These are phyloP conservation scores for Rutidosis leptorrhynchoides DNA, from an alignment of 129 eudicot species.

Conservation along the genomic window DNA sequence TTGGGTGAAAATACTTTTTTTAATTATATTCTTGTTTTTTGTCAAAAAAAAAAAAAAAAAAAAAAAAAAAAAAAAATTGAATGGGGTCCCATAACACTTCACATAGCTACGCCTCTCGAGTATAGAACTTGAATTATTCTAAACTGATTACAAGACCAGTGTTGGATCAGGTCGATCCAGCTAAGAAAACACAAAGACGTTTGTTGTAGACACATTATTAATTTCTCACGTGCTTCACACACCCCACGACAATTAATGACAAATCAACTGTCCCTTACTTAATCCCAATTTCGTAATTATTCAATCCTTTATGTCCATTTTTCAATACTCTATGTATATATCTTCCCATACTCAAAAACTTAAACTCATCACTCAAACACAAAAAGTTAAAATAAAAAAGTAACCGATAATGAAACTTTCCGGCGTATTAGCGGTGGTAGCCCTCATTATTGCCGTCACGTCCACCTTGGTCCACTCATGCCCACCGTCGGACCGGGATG, in stretches of 20 bases:
- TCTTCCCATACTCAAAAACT: background rate
- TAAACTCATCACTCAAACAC: background rate
- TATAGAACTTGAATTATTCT: background rate
- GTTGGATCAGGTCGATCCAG: slow-evolving; percentile 21
- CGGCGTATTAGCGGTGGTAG: slow-evolving; percentile 5
- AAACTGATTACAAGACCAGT: background rate
- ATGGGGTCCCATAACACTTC: too few species aligned
- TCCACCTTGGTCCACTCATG: slow-evolving; percentile 42
- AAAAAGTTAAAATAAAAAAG: too few species aligned
- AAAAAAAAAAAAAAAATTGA: too few species aligned
- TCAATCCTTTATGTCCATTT: background rate
- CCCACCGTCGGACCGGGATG: slow-evolving; percentile 70
- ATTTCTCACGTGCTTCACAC: slow-evolving; percentile 26
- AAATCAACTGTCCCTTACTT: slow-evolving; percentile 28
- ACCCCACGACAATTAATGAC: slow-evolving; percentile 34
- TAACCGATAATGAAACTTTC: slow-evolving; percentile 22
- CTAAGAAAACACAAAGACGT: slow-evolving; percentile 21
- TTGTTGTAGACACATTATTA: background rate
- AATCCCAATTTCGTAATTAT: slow-evolving; percentile 29
- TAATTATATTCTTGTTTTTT: too few species aligned
- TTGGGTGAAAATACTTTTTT: too few species aligned
- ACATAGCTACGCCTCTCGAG: too few species aligned
- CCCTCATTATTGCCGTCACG: slow-evolving; percentile 18
- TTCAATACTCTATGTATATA: slow-evolving; percentile 19
- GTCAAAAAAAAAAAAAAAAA: too few species aligned